Evolutionary conservation across 352 stramenopile genomes (phyloP).

Genomic region (Globisporangium orthogonon): DNA sequence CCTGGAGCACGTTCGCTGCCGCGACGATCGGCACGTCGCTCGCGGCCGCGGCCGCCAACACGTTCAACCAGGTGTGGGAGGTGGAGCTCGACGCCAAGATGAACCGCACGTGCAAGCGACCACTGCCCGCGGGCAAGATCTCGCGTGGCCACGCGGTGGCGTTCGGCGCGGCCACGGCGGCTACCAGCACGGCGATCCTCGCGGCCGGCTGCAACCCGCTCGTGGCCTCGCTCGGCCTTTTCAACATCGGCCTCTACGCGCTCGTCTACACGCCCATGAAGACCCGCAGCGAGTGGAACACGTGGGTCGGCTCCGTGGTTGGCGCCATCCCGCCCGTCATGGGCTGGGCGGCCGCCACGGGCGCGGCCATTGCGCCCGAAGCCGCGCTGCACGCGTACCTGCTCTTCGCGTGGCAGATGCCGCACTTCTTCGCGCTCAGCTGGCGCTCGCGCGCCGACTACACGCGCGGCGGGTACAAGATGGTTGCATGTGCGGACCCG

Average conservation of each 20-base stretch:
- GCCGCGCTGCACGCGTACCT: slow-evolving; percentile 74
- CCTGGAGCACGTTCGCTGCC: slow-evolving; percentile 80
- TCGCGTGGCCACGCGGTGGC: slow-evolving; percentile 69
- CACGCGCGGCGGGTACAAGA: slow-evolving; percentile 90
- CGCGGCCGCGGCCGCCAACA: slow-evolving; percentile 91
- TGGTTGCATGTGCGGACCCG: slow-evolving; percentile 92
- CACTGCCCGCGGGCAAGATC: slow-evolving; percentile 88
- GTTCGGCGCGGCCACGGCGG: slow-evolving; percentile 83
- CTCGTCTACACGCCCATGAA: slow-evolving; percentile 99
- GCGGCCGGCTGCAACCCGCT: slow-evolving; percentile 91
- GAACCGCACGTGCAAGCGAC: slow-evolving; percentile 94
- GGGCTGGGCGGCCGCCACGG: slow-evolving; percentile 95
- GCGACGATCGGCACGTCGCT: slow-evolving; percentile 93
- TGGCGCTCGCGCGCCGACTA: slow-evolving; percentile 96
- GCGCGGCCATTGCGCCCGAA: slow-evolving; percentile 64
- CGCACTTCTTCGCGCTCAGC: slow-evolving; percentile 98
- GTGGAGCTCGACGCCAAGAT: slow-evolving; percentile 93
- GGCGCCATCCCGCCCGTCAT: slow-evolving; percentile 98
- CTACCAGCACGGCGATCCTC: slow-evolving; percentile 87
- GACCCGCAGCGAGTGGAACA: slow-evolving; percentile 95
- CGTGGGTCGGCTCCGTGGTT: slow-evolving; percentile 98
- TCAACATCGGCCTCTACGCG: slow-evolving; percentile 98
- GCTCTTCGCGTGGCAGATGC: slow-evolving; percentile 99
- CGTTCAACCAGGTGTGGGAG: slow-evolving; percentile 98
- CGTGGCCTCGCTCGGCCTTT: slow-evolving; percentile 91